Conservation (phyloP, 2,329 filamentous ascomycete species). For the Tolypocladium guangdongense region DNA sequence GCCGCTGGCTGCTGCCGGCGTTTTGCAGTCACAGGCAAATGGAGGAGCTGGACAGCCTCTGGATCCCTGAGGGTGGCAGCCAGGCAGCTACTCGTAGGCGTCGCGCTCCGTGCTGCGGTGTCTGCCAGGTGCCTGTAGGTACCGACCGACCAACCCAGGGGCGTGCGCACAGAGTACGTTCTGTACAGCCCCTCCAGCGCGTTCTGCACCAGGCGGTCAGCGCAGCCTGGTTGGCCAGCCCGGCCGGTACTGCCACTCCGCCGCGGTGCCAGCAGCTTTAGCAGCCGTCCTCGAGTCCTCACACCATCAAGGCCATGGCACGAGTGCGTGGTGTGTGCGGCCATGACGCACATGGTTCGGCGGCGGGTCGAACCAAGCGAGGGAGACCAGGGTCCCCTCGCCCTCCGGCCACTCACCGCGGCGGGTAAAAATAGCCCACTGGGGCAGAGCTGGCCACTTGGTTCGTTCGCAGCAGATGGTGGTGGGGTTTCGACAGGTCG, state of each 20-base stretch:
- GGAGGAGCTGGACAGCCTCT: too few species aligned
- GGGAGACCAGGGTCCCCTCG: slow-evolving; percentile 1
- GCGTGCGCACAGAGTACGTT: too few species aligned
- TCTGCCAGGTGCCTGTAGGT: not conserved
- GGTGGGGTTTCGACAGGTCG: not conserved
- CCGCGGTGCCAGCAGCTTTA: too few species aligned
- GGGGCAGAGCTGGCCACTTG: slow-evolving; percentile 2
- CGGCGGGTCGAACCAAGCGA: slow-evolving; percentile 1
- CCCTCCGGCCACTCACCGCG: slow-evolving; percentile 2
- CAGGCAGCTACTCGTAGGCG: not conserved
- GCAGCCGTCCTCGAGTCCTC: not conserved
- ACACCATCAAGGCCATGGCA: not conserved
- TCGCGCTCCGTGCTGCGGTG: not conserved
- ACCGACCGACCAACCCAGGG: not conserved
- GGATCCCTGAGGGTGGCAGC: not conserved
- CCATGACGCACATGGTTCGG: slow-evolving; percentile 16
- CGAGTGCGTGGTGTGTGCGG: not conserved
- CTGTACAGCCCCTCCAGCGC: too few species aligned
- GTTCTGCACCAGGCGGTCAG: too few species aligned
- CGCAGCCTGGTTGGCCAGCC: too few species aligned
- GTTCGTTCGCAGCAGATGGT: too few species aligned
- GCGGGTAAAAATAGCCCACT: slow-evolving; percentile 19
- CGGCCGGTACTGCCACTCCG: too few species aligned
- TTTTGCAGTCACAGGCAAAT: too few species aligned
- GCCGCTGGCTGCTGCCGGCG: too few species aligned